Evolutionary conservation across 768 basidiomycete genomes (phyloP), one percentile per base, ranked within the genome.

Genomic region (Chalciporus sphaerocephalus): DNA sequence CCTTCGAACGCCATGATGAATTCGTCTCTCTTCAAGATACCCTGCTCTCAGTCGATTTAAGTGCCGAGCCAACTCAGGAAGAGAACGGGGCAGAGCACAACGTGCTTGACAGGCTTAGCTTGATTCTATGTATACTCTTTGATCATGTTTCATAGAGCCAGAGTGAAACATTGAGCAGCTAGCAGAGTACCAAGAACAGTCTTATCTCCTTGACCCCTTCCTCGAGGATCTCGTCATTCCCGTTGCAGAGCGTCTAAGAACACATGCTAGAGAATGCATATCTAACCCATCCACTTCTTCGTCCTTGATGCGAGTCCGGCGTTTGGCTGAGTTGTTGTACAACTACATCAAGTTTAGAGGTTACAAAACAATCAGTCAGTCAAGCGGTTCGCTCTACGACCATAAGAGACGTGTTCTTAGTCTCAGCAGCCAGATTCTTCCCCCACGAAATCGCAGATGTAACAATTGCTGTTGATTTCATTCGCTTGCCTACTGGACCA

Each of bases 361-460:
- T 28, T 81, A 86, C 65, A 97, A 97, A 70, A 84, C 85, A 1
- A 87, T 95, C 69, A 82, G 95, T 95, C 56, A 71, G 84, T 76
- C 17, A 28, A 49, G 42, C 39, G 53, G 40, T 52, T 41, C 36
- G 18, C 38, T 40, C 6, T 21, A 9, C 16, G 32, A 18, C 20
- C 15, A 38, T 33, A 33, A 22, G n/a, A 47, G 38, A 42, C 25
- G 20, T 51, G 47, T 55, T 51, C 46, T 60, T n/a, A 57, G 44
- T 39, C 49, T 52, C 38, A 43, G 16, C 59, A 99, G 95, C 87
- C 51, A 83, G 90, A 51, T 93, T 87, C 66, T 96, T 99, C 60
- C 95, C 95, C 33, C 95, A 97, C 60, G 85, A 92, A 58, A 76
- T 96, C 27, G 72, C 79, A 1, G 91, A 95, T 65, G 74, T 98